Evolutionary conservation across 129 eudicot genomes (phyloP), one percentile per base, ranked within the genome.

Genomic region (Dittrichia graveolens): DNA sequence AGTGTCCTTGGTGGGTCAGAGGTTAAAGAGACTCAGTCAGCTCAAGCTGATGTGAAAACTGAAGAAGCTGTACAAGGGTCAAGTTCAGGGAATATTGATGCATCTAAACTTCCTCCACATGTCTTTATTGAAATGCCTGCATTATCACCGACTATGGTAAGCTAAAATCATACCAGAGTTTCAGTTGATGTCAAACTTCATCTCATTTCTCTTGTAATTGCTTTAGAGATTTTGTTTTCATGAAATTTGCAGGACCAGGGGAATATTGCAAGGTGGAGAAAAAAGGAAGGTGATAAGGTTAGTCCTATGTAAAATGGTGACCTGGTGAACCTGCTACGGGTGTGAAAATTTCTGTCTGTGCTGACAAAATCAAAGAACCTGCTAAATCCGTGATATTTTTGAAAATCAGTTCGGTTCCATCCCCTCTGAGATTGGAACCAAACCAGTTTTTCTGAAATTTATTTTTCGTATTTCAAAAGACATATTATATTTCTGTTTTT

Each of bases 201-300:
- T 80, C 49, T 60, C 46, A 13, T 62, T 69, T 63, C 45, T 73
- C 72, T 53, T 55, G 61, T 54, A 40, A 64, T 49, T 55, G 4
- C 65, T 61, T 13, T 49, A 31, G 45, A 55, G 56, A 61, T 78
- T 45, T 43, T 71, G 12, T 69, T 59, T 50, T 24, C 16, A 71
- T 11, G 50, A 16, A 44, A 52, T 63, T 53, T 66, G 42, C 85
- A 93, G 98, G 87, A 85, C 80, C 95, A 93, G 72, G 98, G 98
- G 46, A 93, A 93, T 78, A 85, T 93, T 56, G 84, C 84, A 3
- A 87, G 65, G 75, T 93, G 98, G 98, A 63, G 67, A 65, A 93
- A 93, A 75, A 87, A 89, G 53, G 98, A 93, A 82, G 96, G 98
- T n/a, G 98, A 93, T 16, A 93, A 93, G 97, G 97, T 92, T 69